These are phyloP conservation scores for Phytopythium oedochilum DNA, from an alignment of 352 stramenopile species.

Conservation along the genomic window DNA sequence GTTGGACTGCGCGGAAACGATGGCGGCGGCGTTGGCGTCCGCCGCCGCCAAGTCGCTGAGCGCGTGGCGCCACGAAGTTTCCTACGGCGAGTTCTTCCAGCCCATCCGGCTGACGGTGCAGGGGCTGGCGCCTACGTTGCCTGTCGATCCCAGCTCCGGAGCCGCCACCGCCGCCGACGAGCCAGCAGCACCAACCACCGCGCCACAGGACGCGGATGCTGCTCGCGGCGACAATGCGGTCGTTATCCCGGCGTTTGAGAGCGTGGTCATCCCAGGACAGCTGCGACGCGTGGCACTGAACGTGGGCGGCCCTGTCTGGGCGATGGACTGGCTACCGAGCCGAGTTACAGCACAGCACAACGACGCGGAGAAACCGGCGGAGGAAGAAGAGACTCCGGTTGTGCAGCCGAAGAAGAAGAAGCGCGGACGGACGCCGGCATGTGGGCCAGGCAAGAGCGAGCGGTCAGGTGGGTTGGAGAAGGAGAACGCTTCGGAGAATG, in stretches of 20 bases:
- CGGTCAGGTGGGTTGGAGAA: constrained; percentile 15
- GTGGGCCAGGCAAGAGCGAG: constrained; percentile 5
- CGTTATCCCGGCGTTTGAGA: constrained; percentile 47
- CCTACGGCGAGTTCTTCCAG: constrained; percentile 42
- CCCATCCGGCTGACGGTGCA: constrained; percentile 34
- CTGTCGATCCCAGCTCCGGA: neutral
- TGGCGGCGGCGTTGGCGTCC: too few relatives aligned
- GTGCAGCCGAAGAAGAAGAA: constrained; percentile 11
- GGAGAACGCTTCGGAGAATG: constrained; percentile 23
- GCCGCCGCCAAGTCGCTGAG: constrained; percentile 16
- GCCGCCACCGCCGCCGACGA: neutral
- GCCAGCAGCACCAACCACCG: neutral
- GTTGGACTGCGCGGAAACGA: neutral
- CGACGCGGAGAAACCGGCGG: neutral
- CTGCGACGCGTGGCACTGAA: constrained; percentile 46
- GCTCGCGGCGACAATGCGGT: constrained; percentile 3
- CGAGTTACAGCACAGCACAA: constrained; percentile 6
- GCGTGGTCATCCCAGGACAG: constrained; percentile 9
- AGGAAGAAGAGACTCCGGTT: constrained; percentile 1
- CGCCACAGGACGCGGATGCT: too few relatives aligned
- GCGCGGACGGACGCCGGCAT: constrained; percentile 3
- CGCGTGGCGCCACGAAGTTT: constrained; percentile 25
- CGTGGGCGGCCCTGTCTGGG: constrained; percentile 69
- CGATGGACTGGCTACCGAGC: constrained; percentile 75
- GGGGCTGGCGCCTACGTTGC: neutral